Percentiles rank a stretch among this genome's conserved stretches.
Conservation (phyloP, 768 basidiomycete species). For the Chalciporus chontae region DNA sequence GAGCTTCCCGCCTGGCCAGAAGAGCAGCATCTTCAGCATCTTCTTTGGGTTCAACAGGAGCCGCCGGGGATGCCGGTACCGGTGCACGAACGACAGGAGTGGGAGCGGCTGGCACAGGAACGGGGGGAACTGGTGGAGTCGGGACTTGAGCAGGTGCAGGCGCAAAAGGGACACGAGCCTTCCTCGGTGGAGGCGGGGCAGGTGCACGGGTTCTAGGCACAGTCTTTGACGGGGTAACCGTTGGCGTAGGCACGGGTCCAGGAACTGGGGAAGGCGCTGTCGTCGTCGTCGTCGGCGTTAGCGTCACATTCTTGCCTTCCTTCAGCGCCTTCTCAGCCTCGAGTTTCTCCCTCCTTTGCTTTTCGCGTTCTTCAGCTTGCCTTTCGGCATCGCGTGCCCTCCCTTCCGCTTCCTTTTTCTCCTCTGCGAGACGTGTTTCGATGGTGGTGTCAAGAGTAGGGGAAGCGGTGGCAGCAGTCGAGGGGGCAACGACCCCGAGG, state of each 20-base stretch:
- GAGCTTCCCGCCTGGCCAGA: slow-evolving; percentile 61
- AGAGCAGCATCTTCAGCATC: slow-evolving; percentile 79
- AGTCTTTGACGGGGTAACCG: slow-evolving; percentile 33
- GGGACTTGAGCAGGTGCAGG: slow-evolving; percentile 25
- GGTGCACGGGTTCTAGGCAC: slow-evolving; percentile 36
- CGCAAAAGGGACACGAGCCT: slow-evolving; percentile 13
- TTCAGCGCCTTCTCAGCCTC: slow-evolving; percentile 69
- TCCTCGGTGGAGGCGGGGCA: slow-evolving; percentile 36
- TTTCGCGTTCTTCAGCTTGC: slow-evolving; percentile 78
- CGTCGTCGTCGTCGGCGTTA: slow-evolving; percentile 44
- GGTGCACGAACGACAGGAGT: slow-evolving; percentile 25
- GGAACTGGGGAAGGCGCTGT: slow-evolving; percentile 38
- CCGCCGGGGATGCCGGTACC: slow-evolving; percentile 33
- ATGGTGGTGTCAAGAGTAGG: slow-evolving; percentile 72
- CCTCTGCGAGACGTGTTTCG: slow-evolving; percentile 78
- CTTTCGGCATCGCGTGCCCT: slow-evolving; percentile 74
- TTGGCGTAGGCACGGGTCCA: slow-evolving; percentile 34
- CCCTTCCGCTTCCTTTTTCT: slow-evolving; percentile 90
- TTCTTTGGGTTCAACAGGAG: slow-evolving; percentile 40
- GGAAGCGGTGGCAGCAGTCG: slow-evolving; percentile 34
- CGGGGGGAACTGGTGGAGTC: slow-evolving; percentile 18
- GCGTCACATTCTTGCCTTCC: slow-evolving; percentile 40
- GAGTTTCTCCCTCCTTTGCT: slow-evolving; percentile 64
- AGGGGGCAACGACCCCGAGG: slow-evolving; percentile 57
- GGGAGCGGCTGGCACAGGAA: slow-evolving; percentile 24